These are phyloP conservation scores for Trypanosoma mega DNA, from an alignment of 208 protist species.

Conservation along the genomic window DNA sequence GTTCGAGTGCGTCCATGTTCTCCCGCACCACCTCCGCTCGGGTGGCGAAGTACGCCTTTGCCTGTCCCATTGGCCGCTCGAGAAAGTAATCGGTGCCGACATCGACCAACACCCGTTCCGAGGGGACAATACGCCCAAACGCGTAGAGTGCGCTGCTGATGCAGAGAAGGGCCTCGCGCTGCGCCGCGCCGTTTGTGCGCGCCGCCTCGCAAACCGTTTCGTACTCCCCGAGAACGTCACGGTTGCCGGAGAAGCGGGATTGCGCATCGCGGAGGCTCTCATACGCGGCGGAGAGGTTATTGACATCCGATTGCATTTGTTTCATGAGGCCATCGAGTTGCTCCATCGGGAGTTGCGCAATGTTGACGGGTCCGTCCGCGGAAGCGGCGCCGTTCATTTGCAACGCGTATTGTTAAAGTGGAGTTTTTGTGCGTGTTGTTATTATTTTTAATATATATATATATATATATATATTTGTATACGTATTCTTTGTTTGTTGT, in stretches of 20 bases:
- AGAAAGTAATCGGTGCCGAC: constrained; percentile 89
- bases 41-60: constrained; percentile 63
- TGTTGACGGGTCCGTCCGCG: constrained; percentile 42
- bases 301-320: constrained; percentile 82
- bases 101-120: constrained; percentile 76
- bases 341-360: constrained; percentile 76
- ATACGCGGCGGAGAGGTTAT: constrained; percentile 71
- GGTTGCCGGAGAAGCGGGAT: constrained; percentile 71
- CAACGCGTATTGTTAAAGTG: neutral
- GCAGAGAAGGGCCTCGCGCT: constrained; percentile 72
- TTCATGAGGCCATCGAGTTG: constrained; percentile 87
- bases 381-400: neutral
- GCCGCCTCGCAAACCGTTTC: constrained; percentile 46
- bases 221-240: constrained; percentile 74
- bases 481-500: constrained; percentile 8
- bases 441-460: neutral
- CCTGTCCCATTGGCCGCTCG: constrained; percentile 69
- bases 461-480: constrained; percentile 8
- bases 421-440: neutral
- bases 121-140: constrained; percentile 60
- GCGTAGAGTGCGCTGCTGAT: constrained; percentile 85
- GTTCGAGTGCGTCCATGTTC: constrained; percentile 73
- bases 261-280: constrained; percentile 79
- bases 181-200: constrained; percentile 14
- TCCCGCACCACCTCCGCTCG: constrained; percentile 82